These are phyloP conservation scores for Colletotrichum costaricense DNA, from an alignment of 2,329 filamentous ascomycete genomes.

Conservation along the genomic window DNA sequence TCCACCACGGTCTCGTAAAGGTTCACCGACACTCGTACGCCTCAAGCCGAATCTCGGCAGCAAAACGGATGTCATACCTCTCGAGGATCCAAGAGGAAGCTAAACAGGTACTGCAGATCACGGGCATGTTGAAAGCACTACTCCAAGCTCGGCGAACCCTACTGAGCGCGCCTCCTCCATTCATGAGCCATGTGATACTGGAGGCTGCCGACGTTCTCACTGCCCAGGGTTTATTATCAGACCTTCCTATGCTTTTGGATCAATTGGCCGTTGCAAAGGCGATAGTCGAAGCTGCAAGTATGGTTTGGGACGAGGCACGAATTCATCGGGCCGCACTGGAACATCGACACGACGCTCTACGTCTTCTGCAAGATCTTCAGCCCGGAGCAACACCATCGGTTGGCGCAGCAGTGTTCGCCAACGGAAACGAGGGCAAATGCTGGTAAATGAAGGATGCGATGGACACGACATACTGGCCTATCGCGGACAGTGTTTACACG, in stretches of 20 bases:
- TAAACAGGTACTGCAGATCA: conserved; percentile 60
- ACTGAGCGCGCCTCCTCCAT: conserved; percentile 65
- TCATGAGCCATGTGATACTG: conserved; percentile 70
- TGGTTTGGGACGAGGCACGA: conserved; percentile 69
- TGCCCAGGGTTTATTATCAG: conserved; percentile 64
- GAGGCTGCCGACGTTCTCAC: conserved; percentile 75
- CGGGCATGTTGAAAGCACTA: conserved; percentile 53
- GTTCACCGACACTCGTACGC: conserved; percentile 70
- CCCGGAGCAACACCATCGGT: conserved; percentile 42
- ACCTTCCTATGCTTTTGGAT: conserved; percentile 63
- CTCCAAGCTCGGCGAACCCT: conserved; percentile 45
- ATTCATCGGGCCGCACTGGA: conserved; percentile 61
- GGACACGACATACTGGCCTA: conserved; percentile 47
- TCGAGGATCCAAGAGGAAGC: conserved; percentile 63
- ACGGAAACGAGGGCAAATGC: conserved; percentile 39
- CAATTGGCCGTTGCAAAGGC: conserved; percentile 64
- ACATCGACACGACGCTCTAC: conserved; percentile 48
- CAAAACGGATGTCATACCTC: conserved; percentile 57
- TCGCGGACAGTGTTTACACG: conserved; percentile 51
- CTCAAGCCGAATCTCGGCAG: conserved; percentile 48
- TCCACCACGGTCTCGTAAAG: conserved; percentile 72
- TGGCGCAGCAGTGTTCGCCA: conserved; percentile 45
- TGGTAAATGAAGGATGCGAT: conserved; percentile 52
- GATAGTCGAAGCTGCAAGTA: conserved; percentile 65
- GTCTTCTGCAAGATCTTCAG: conserved; percentile 46